These are phyloP conservation scores for Rosa persica DNA, from an alignment of 306 rosid species.

Conservation along the genomic window DNA sequence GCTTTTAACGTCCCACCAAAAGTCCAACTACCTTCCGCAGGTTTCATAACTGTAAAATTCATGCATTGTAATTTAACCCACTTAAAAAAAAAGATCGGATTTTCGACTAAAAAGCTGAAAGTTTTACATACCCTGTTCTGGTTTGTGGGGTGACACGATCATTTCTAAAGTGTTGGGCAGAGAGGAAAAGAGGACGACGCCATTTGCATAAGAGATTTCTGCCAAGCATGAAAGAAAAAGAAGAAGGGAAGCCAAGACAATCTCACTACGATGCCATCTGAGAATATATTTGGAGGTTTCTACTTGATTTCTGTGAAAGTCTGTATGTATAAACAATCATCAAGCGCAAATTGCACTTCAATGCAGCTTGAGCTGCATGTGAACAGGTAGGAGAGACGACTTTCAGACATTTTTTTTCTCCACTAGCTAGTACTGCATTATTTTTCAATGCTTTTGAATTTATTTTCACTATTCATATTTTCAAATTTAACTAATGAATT, in stretches of 20 bases:
- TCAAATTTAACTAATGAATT: too few species aligned
- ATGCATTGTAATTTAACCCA: neutral
- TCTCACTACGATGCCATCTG: conserved; percentile 52
- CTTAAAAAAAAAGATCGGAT: neutral
- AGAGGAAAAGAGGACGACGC: conserved; percentile 52
- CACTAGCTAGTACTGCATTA: neutral
- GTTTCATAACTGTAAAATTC: conserved; percentile 39
- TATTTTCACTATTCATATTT: neutral
- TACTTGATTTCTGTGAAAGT: neutral
- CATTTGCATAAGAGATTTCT: conserved; percentile 37
- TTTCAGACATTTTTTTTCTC: neutral
- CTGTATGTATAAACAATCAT: too few species aligned
- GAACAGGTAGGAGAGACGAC: neutral
- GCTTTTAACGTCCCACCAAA: conserved; percentile 19
- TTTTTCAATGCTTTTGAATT: neutral
- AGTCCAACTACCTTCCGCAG: neutral
- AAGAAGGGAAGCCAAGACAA: conserved; percentile 45
- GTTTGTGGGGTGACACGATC: neutral
- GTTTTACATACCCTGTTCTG: neutral
- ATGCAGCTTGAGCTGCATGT: neutral
- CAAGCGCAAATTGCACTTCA: neutral
- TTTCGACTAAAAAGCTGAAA: neutral
- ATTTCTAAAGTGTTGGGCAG: conserved; percentile 9
- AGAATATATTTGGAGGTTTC: neutral
- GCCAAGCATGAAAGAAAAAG: conserved; percentile 49